These are phyloP conservation scores for Drechslerella dactyloides DNA, from an alignment of 2,329 filamentous ascomycete genomes.

Conservation along the genomic window DNA sequence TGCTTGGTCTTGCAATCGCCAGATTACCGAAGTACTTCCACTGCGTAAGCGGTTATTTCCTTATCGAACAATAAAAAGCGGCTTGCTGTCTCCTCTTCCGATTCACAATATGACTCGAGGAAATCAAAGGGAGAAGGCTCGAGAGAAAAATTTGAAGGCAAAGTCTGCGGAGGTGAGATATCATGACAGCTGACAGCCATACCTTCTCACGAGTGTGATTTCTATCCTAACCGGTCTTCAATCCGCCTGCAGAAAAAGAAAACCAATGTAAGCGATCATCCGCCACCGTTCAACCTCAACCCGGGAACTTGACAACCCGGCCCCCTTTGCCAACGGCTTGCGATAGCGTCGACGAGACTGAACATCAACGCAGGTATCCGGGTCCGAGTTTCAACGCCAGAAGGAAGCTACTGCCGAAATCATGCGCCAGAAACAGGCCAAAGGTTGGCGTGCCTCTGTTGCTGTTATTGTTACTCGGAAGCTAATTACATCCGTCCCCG, in stretches of 20 bases:
- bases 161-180: conserved; percentile 66
- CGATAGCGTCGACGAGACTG: background rate
- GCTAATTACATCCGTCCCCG: conserved; percentile 9
- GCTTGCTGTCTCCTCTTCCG: background rate
- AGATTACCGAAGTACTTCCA: too few species aligned
- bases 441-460: conserved; percentile 18
- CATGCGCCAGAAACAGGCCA: conserved; percentile 70
- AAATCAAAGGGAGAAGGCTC: conserved; percentile 92
- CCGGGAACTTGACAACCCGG: background rate
- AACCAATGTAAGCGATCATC: conserved; percentile 16
- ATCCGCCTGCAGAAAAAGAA: conserved; percentile 32
- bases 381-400: conserved; percentile 74
- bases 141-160: conserved; percentile 84
- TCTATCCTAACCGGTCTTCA: background rate
- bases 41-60: background rate
- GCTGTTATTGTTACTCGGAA: background rate
- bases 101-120: conserved; percentile 77
- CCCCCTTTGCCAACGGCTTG: background rate
- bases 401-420: conserved; percentile 76
- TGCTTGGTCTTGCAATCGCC: background rate
- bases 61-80: background rate
- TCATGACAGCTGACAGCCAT: conserved; percentile 11
- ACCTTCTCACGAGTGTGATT: background rate
- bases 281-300: too few species aligned
- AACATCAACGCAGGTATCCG: conserved; percentile 66